A percentile compares a stretch with the other conserved stretches of the same genome.
These are phyloP conservation scores for Panicum hallii DNA, from an alignment of 202 grass and related monocot species.

Conservation along the genomic window DNA sequence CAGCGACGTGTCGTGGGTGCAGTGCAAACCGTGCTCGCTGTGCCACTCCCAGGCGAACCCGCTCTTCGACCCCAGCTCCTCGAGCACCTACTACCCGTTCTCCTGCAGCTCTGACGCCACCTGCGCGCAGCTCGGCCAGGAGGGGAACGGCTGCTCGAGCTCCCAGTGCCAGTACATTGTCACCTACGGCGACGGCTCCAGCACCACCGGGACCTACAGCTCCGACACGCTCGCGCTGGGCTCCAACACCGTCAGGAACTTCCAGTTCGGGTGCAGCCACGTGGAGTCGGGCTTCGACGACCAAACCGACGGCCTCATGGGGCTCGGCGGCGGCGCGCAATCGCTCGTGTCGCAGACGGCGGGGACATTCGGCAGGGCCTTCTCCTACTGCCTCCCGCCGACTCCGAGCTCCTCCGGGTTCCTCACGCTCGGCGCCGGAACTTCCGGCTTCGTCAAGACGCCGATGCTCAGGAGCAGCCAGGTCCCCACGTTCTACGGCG, in stretches of 20 bases:
- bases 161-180: constrained; percentile 49
- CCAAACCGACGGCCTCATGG: constrained; percentile 52
- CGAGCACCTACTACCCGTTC: constrained; percentile 47
- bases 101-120: constrained; percentile 16
- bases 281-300: constrained; percentile 16
- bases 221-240: constrained; percentile 48
- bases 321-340: constrained; percentile 50
- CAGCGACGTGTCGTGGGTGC: constrained; percentile 70
- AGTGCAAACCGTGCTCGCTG: constrained; percentile 54
- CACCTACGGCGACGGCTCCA: constrained; percentile 41
- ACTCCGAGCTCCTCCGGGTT: constrained; percentile 22
- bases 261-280: constrained; percentile 67
- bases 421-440: constrained; percentile 37
- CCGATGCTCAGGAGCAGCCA: constrained; percentile 29
- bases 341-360: constrained; percentile 57
- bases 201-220: constrained; percentile 48
- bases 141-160: constrained; percentile 22
- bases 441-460: constrained; percentile 40
- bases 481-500: constrained; percentile 49
- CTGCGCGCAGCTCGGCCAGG: constrained; percentile 16
- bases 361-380: constrained; percentile 43
- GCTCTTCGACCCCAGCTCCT: constrained; percentile 53
- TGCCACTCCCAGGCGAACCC: constrained; percentile 46
- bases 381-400: constrained; percentile 66
- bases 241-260: constrained; percentile 19